Base-by-base conservation (phyloP, 2,329 filamentous ascomycete species). In the Diaporthe capsici region DNA sequence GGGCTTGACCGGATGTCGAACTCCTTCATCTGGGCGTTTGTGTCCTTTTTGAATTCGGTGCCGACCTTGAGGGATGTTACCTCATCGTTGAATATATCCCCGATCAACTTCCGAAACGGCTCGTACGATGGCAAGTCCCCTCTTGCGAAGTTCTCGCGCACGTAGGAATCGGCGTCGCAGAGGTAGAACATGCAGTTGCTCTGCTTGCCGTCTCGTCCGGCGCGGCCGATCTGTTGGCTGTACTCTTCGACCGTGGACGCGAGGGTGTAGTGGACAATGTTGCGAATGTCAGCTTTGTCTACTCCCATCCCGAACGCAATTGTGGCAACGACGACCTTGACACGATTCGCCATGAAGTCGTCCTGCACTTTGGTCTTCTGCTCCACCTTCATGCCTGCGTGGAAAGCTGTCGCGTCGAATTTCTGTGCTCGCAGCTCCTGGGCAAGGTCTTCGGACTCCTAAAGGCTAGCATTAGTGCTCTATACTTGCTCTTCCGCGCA, bases 281-380 rank as follows among this genome's bases (percentile, higher is more conserved):
- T 90, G 9, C 89, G 85, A 55, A 91, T 90, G 67, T 89, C 84
- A 47, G 84, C 76, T 76, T 91, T 91, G 79, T 91, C 89, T 25
- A 91, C 90, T 0, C 90, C 90, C 89, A 91, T 91, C 0, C 89
- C 90, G 70, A 91, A 91, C 1, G 90, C 90, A 55, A 91, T 90
- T 0, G 89, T 91, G 4, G 89, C 88, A 25, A 88, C 86, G 17
- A 89, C 86, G 37, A 89, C 85, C n/a, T 84, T 80, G 37, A 87
- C 80, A 15, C 83, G 80, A 1, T 83, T 83, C 0, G 81, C 81
- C 87, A 90, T 88, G 68, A 90, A 90, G 8, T 84, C 82, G 2
- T 90, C 88, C 77, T 91, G 90, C 3, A 88, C 81, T 2, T 82
- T 60, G 1, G 81, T 84, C 80, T 90, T 90, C 1, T 81, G 78